Percentiles rank a stretch among this genome's conserved stretches.
Conservation (phyloP, 2,329 filamentous ascomycete genomes). For the Monilinia vaccinii-corymbosi region DNA sequence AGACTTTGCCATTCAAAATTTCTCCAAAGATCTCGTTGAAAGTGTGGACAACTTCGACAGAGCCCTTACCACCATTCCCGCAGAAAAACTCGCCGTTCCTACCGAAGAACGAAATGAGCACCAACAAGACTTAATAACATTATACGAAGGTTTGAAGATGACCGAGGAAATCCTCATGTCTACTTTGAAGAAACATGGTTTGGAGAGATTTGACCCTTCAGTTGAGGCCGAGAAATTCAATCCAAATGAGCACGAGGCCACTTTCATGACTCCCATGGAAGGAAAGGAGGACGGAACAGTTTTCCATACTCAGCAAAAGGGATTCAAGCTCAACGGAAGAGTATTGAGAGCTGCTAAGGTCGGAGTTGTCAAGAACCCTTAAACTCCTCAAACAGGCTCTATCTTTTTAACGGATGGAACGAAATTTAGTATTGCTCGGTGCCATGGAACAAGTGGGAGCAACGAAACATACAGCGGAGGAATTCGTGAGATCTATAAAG, state of each 20-base stretch:
- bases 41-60: slow-evolving; percentile 96
- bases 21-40: slow-evolving; percentile 91
- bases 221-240: slow-evolving; percentile 76
- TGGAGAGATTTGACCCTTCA: slow-evolving; percentile 76
- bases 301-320: slow-evolving; percentile 91
- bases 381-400: not conserved
- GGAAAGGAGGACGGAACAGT: slow-evolving; percentile 86
- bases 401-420: not conserved
- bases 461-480: not conserved
- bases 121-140: slow-evolving; percentile 63
- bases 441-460: not conserved
- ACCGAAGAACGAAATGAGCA: slow-evolving; percentile 41
- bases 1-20: slow-evolving; percentile 89
- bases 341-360: slow-evolving; percentile 90
- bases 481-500: slow-evolving; percentile 8
- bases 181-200: slow-evolving; percentile 87
- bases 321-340: slow-evolving; percentile 86
- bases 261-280: slow-evolving; percentile 81
- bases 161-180: slow-evolving; percentile 80
- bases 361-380: slow-evolving; percentile 78
- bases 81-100: slow-evolving; percentile 56
- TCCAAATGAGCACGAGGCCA: slow-evolving; percentile 93
- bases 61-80: slow-evolving; percentile 69
- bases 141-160: slow-evolving; percentile 91
- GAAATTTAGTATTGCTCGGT: not conserved